phyloP scores from a whole-genome alignment of 1,284 basidiomycete species.

The Anthracocystis walkeri region DNA sequence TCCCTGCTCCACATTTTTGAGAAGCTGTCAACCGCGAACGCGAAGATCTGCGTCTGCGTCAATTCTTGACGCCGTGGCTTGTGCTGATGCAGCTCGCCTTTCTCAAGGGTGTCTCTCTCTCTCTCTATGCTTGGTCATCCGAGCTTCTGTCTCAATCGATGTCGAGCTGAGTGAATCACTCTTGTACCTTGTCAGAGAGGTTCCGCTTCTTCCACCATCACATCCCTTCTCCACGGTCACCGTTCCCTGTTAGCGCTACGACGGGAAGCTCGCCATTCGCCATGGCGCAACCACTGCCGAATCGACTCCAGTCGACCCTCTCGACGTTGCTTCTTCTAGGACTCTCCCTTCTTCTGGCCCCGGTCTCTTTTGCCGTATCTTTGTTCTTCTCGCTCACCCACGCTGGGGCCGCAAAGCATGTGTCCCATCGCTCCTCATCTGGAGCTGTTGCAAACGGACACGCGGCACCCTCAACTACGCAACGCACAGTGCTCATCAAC shows the following conservation, averaged over 20 bases:
- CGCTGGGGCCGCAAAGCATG: slow-evolving; percentile 4
- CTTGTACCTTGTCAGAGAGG: too few species aligned
- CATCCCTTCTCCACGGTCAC: not conserved
- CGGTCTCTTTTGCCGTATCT: slow-evolving; percentile 26
- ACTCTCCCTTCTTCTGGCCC: slow-evolving; percentile 33
- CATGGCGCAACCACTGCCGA: slow-evolving; percentile 40
- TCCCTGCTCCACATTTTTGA: too few species aligned
- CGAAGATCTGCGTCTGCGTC: too few species aligned
- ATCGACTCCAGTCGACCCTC: slow-evolving; percentile 45
- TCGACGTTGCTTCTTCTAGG: slow-evolving; percentile 40
- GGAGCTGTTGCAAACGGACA: slow-evolving; percentile 6
- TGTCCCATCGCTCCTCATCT: not conserved
- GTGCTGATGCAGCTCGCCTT: too few species aligned
- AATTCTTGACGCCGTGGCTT: too few species aligned
- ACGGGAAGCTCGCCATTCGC: not conserved
- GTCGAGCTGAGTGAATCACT: too few species aligned
- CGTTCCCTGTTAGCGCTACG: not conserved
- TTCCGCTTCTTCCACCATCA: too few species aligned
- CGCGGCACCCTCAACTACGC: not conserved
- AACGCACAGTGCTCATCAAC: slow-evolving; percentile 70
- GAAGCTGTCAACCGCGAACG: too few species aligned
- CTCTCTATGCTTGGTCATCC: too few species aligned
- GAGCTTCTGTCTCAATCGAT: too few species aligned
- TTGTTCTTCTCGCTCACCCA: slow-evolving; percentile 45
- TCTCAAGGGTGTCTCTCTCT: too few species aligned